Base-by-base conservation (phyloP, 805 yeast genomes). In the Saccharomyces paradoxus region DNA sequence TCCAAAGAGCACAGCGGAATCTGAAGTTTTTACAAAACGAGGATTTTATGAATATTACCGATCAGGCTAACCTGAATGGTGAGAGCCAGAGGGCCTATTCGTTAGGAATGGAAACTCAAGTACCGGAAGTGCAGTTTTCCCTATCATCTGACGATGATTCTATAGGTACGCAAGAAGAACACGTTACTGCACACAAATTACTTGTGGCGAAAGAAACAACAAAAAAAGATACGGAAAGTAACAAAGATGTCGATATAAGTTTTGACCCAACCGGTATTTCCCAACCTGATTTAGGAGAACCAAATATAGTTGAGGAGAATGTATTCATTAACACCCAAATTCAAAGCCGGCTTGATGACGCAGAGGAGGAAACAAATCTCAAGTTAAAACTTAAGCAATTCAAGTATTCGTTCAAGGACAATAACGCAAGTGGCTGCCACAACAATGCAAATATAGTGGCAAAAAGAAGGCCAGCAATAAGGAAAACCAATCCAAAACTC, bases 321-420 rank as follows among this genome's bases (percentile, higher is more conserved):
- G 54, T 68, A 6, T 61, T 69, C 27, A 56, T 69, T 3, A 64
- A 59, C 32, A 69, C 73, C 4, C 73, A 69, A 50, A 60, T 69
- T 8, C 73, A 69, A 53, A 55, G 71, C 41, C 55, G 62, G 26
- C 47, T 69, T 22, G 71, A 69, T 54, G 70, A 64, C 14, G 52
- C 51, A 8, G 65, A 66, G 26, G 57, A 55, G 6, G 58, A 63
- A 27, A 53, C 55, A 13, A 53, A 48, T n/a, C 9, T 64, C 24
- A 59, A 57, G 52, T 44, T 55, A 4, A 55, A 54, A 32, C 54
- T 69, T 13, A 50, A 55, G 14, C 57, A 60, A 21, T 69, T 66
- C 47, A 64, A 63, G 44, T 63, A 63, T 53, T 29, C 57, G 55
- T 51, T 22, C 2, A 31, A 30, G 44, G 32, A 30, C 22, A 47